These are phyloP conservation scores for Perkinsus olseni DNA, from an alignment of 169 alveolate genomes.

Conservation along the genomic window DNA sequence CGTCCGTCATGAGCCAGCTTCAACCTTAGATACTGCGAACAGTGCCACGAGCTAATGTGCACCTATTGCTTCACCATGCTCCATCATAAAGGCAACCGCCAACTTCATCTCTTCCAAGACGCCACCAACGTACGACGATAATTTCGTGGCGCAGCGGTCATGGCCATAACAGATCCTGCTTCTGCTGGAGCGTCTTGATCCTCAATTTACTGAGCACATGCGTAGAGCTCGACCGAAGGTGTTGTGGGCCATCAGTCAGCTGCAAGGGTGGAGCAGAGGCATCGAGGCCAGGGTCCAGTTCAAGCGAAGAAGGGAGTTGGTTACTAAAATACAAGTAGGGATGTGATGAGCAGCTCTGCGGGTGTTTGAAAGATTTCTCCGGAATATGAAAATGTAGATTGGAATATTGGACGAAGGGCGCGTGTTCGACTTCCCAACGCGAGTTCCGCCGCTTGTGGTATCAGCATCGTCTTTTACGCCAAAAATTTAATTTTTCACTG, in stretches of 20 bases:
- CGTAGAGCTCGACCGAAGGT: slow-evolving; percentile 33
- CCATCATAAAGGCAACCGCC: slow-evolving; percentile 18
- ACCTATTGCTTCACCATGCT: slow-evolving; percentile 33
- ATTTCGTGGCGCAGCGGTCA: too few relatives aligned
- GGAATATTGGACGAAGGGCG: not conserved
- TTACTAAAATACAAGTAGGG: slow-evolving; percentile 1
- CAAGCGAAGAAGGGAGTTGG: slow-evolving; percentile 14
- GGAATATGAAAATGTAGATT: not conserved
- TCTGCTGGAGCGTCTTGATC: not conserved
- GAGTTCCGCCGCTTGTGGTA: too few relatives aligned
- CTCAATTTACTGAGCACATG: slow-evolving; percentile 22
- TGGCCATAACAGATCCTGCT: not conserved
- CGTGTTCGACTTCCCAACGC: too few relatives aligned
- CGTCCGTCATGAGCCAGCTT: too few relatives aligned
- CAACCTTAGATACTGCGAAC: not conserved
- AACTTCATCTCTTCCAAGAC: not conserved
- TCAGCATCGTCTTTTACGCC: not conserved
- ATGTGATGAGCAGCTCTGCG: not conserved
- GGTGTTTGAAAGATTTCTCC: not conserved
- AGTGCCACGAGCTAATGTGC: slow-evolving; percentile 13
- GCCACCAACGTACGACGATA: slow-evolving; percentile 1
- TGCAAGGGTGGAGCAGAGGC: slow-evolving; percentile 36
- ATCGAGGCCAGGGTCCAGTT: slow-evolving; percentile 27
- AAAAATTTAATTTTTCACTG: too few relatives aligned
- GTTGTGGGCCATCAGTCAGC: slow-evolving; percentile 25